A percentile compares a stretch with the other conserved stretches of the same genome.
Conservation (phyloP, 352 stramenopile species). For the Globisporangium paddicum region DNA sequence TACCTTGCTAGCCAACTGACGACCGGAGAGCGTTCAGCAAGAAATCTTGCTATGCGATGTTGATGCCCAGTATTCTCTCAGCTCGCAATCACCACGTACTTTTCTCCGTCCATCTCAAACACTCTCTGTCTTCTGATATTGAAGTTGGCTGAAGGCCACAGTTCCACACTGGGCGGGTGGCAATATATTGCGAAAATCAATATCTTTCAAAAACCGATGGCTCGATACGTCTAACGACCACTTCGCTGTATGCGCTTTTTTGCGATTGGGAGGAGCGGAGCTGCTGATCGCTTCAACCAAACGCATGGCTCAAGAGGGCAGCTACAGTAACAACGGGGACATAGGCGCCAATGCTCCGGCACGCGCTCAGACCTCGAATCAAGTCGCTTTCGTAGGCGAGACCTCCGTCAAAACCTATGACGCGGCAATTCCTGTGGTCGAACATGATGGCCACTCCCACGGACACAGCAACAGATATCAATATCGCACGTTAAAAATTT, state of each 20-base stretch:
- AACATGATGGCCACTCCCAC: too few species aligned
- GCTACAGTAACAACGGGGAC: too few species aligned
- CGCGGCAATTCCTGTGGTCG: too few species aligned
- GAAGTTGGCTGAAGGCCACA: background rate
- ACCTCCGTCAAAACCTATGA: too few species aligned
- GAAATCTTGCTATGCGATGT: too few species aligned
- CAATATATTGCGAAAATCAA: background rate
- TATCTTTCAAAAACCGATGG: background rate
- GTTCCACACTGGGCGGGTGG: background rate
- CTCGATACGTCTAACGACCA: background rate
- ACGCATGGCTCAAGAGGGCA: too few species aligned
- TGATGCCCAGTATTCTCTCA: background rate
- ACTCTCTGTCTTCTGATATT: background rate
- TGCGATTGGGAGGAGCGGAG: background rate
- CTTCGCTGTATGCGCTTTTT: constrained; percentile 13
- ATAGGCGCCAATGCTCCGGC: too few species aligned
- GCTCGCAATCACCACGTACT: background rate
- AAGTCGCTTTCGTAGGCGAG: too few species aligned
- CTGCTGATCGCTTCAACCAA: background rate
- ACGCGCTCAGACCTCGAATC: too few species aligned
- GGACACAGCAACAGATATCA: background rate
- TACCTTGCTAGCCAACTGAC: too few species aligned
- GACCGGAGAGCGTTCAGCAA: background rate
- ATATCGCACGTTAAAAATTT: background rate
- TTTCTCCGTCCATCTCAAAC: background rate